A percentile compares a stretch with the other conserved stretches of the same genome.
phyloP scores from a whole-genome alignment of 2,329 filamentous ascomycete species.

The Xylariaceae sp. region DNA sequence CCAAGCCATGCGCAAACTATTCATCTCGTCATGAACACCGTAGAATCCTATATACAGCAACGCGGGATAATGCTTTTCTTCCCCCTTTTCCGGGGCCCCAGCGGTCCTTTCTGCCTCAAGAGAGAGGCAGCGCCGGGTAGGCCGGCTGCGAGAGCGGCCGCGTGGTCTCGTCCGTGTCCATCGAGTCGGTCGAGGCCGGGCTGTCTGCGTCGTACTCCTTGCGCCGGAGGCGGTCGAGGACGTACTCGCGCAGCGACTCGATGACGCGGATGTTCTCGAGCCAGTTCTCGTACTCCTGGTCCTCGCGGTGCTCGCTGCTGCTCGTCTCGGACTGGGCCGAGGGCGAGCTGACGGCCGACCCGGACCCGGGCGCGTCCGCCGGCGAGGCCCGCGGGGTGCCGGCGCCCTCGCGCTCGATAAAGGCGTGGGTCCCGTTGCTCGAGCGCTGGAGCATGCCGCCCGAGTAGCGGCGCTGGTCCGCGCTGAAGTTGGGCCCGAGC shows the following conservation, averaged over 20 bases:
- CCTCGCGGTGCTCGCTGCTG: conserved; percentile 41
- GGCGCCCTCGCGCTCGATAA: conserved; percentile 28
- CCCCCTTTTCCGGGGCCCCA: too few relatives aligned
- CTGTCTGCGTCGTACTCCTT: conserved; percentile 41
- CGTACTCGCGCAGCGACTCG: conserved; percentile 51
- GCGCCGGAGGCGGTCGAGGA: conserved; percentile 49
- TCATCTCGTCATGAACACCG: too few relatives aligned
- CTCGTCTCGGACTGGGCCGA: conserved; percentile 47
- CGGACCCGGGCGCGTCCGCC: conserved; percentile 35
- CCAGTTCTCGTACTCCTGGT: conserved; percentile 57
- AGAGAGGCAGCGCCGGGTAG: conserved; percentile 27
- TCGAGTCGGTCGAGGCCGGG: conserved; percentile 26
- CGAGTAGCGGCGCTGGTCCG: conserved; percentile 56
- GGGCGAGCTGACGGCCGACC: conserved; percentile 44
- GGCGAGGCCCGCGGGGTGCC: too few relatives aligned
- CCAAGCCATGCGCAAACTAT: too few relatives aligned
- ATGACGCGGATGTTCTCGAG: conserved; percentile 59
- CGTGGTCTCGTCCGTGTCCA: conserved; percentile 22
- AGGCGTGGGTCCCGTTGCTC: conserved; percentile 34
- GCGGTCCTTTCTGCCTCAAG: too few relatives aligned
- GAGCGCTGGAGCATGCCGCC: conserved; percentile 60
- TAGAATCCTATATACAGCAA: too few relatives aligned
- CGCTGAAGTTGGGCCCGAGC: conserved; percentile 60
- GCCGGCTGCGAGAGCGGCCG: conserved; percentile 26
- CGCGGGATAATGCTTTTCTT: too few relatives aligned